Conservation (phyloP, 768 basidiomycete species). For the Termitomyces sp. region DNA sequence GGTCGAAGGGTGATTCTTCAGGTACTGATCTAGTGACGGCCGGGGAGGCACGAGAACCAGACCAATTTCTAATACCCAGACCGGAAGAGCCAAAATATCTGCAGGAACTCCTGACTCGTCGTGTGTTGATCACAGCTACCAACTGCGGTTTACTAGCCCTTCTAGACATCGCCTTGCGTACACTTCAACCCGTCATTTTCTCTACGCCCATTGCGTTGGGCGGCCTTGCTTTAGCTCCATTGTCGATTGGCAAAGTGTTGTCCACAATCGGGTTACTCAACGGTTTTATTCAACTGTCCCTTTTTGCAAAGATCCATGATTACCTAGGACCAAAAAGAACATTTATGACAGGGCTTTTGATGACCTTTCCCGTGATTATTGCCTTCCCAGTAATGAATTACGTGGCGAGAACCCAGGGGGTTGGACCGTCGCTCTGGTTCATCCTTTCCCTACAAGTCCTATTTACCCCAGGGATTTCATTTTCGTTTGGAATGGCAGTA, state of each 20-base stretch:
- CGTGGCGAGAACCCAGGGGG: constrained; percentile 45
- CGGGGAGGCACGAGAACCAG: constrained; percentile 4
- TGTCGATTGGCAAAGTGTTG: constrained; percentile 59
- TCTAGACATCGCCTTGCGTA: constrained; percentile 59
- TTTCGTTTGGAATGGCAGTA: constrained; percentile 11
- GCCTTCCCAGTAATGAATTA: constrained; percentile 57
- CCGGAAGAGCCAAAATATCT: constrained; percentile 37
- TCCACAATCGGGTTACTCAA: constrained; percentile 56
- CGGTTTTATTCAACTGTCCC: constrained; percentile 60
- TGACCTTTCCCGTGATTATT: constrained; percentile 45
- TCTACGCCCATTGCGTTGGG: constrained; percentile 66
- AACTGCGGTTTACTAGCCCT: constrained; percentile 65
- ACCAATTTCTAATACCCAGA: not conserved
- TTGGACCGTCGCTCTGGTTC: constrained; percentile 41
- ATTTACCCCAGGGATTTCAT: constrained; percentile 48
- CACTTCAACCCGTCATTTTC: constrained; percentile 65
- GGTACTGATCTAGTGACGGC: not conserved
- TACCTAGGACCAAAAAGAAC: constrained; percentile 56
- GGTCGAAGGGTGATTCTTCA: constrained; percentile 5
- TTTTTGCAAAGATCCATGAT: constrained; percentile 60
- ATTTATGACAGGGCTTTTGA: constrained; percentile 45
- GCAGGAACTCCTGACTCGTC: constrained; percentile 41
- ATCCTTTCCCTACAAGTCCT: constrained; percentile 42
- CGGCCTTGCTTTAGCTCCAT: constrained; percentile 64
- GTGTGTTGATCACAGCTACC: constrained; percentile 50